Percentiles rank a stretch among this genome's conserved stretches.
Conservation (phyloP, 2,329 filamentous ascomycete species). For the Setomelanomma holmii region DNA sequence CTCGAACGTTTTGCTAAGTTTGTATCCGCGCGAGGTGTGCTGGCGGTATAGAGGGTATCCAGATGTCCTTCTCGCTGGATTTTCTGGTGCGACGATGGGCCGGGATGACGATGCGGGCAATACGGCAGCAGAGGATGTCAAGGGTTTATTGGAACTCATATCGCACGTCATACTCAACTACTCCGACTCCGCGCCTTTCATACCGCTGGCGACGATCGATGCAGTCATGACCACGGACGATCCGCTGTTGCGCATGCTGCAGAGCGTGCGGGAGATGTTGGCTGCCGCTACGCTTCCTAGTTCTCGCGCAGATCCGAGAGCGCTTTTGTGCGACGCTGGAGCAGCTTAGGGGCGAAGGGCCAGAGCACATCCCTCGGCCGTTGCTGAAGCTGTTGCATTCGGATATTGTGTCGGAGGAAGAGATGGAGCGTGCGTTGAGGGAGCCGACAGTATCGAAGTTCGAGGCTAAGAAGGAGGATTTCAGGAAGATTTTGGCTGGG, state of each 20-base stretch:
- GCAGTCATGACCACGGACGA: neutral
- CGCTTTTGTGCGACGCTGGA: neutral
- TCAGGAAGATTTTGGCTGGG: neutral
- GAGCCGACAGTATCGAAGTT: constrained; percentile 9
- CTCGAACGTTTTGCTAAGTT: constrained; percentile 13
- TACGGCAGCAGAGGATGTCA: constrained; percentile 3
- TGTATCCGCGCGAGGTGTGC: constrained; percentile 6
- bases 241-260: constrained; percentile 1
- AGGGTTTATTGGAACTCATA: constrained; percentile 7
- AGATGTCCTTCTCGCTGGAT: constrained; percentile 14
- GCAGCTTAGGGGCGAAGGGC: constrained; percentile 11
- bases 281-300: neutral
- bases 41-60: constrained; percentile 19
- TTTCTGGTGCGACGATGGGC: neutral
- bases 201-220: neutral
- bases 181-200: constrained; percentile 7
- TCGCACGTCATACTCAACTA: constrained; percentile 6
- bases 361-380: constrained; percentile 1
- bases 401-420: constrained; percentile 12
- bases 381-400: constrained; percentile 11
- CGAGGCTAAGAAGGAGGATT: neutral
- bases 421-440: constrained; percentile 3
- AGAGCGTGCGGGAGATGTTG: neutral
- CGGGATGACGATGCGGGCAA: neutral
- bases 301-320: neutral